These are phyloP conservation scores for Sarocladiaceae sp. DNA, from an alignment of 2,329 filamentous ascomycete genomes.

Conservation along the genomic window DNA sequence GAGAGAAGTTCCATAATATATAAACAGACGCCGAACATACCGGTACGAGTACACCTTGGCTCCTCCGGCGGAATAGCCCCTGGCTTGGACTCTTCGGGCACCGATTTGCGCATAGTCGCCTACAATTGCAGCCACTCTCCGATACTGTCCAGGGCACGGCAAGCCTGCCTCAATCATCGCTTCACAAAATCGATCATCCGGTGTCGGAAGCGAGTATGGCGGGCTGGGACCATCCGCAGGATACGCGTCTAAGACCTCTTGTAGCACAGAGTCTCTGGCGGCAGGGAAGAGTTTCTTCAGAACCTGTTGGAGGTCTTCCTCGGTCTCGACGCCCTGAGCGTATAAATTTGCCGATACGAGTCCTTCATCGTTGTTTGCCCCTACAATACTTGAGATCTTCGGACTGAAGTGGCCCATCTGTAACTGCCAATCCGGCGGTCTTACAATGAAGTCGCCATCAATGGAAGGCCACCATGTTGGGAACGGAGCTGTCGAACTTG, in stretches of 20 bases:
- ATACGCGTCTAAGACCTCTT: slow-evolving; percentile 13
- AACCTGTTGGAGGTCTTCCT: not conserved
- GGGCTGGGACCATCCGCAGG: slow-evolving; percentile 11
- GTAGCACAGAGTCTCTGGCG: slow-evolving; percentile 11
- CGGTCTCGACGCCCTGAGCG: not conserved
- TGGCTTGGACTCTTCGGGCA: slow-evolving; percentile 11
- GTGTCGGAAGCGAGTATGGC: slow-evolving; percentile 12
- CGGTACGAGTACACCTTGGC: slow-evolving; percentile 14
- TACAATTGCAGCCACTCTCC: slow-evolving; percentile 13
- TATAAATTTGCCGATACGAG: not conserved
- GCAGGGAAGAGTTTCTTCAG: slow-evolving; percentile 6
- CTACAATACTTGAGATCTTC: not conserved
- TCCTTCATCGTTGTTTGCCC: not conserved
- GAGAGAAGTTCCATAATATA: not conserved
- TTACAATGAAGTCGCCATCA: not conserved
- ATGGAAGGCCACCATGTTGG: not conserved
- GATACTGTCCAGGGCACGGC: slow-evolving; percentile 13
- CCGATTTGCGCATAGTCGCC: slow-evolving; percentile 11
- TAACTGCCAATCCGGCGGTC: not conserved
- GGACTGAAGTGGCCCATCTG: not conserved
- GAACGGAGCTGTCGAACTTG: not conserved
- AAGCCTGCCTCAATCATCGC: slow-evolving; percentile 11
- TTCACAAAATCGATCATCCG: slow-evolving; percentile 11
- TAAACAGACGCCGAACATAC: slow-evolving; percentile 2
- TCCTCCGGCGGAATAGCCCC: slow-evolving; percentile 12